Evolutionary conservation across 176 grass and related monocot genomes (phyloP).

Genomic region (Hyparrhenia diplandra): DNA sequence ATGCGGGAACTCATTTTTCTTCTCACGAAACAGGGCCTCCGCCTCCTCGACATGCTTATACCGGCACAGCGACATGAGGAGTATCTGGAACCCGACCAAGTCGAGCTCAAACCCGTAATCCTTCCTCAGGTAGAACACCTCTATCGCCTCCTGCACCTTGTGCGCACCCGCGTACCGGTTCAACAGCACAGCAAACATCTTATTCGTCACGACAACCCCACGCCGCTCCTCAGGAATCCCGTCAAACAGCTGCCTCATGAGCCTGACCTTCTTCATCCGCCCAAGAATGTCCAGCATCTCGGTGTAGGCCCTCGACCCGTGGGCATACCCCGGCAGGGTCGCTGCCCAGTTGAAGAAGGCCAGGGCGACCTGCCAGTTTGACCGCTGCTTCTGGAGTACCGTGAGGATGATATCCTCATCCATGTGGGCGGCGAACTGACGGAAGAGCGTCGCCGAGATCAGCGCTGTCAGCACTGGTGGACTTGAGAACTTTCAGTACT

Average conservation of each 20-base stretch:
- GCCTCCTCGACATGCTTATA: slow-evolving; percentile 81
- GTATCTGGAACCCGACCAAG: slow-evolving; percentile 61
- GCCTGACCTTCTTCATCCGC: slow-evolving; percentile 67
- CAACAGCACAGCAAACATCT: slow-evolving; percentile 59
- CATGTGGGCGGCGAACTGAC: slow-evolving; percentile 25
- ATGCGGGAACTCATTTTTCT: slow-evolving; percentile 53
- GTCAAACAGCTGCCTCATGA: slow-evolving; percentile 55
- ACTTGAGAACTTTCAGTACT: slow-evolving; percentile 44
- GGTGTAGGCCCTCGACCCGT: slow-evolving; percentile 37
- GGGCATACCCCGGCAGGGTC: slow-evolving; percentile 14
- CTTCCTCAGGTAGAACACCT: slow-evolving; percentile 59
- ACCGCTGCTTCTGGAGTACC: slow-evolving; percentile 53
- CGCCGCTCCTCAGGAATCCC: slow-evolving; percentile 37
- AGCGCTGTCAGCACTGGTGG: background rate
- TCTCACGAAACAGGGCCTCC: slow-evolving; percentile 62
- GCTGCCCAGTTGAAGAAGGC: slow-evolving; percentile 57
- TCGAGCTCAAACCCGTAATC: slow-evolving; percentile 61
- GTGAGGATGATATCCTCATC: slow-evolving; percentile 45
- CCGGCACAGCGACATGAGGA: slow-evolving; percentile 62
- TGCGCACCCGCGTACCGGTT: slow-evolving; percentile 60
- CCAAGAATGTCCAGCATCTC: slow-evolving; percentile 77
- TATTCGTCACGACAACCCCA: slow-evolving; percentile 25
- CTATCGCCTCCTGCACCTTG: slow-evolving; percentile 65
- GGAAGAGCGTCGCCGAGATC: slow-evolving; percentile 25
- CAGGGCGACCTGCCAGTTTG: slow-evolving; percentile 53